Evolutionary conservation across 192 early-diverging fungal genomes (phyloP).

Genomic region (Spizellomyces punctatus): DNA sequence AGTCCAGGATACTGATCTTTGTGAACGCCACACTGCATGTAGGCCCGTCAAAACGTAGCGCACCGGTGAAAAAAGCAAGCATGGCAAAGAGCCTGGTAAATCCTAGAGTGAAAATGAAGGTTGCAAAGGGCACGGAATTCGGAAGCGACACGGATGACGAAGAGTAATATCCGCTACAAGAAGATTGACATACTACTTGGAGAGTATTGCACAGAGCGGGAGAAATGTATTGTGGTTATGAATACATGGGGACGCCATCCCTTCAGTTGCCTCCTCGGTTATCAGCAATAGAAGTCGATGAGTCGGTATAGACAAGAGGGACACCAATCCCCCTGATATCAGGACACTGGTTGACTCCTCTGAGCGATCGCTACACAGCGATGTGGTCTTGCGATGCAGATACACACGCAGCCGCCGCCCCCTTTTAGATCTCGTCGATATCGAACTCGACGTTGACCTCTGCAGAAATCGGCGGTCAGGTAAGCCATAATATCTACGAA

Average conservation of each 20-base stretch:
- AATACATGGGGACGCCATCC: not conserved
- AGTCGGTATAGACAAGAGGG: not conserved
- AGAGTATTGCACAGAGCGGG: not conserved
- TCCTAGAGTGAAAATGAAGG: not conserved
- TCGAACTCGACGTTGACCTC: constrained; percentile 88
- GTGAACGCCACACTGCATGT: too few relatives aligned
- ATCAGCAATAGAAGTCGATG: too few relatives aligned
- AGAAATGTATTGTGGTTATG: not conserved
- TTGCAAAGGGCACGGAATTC: not conserved
- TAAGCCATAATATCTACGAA: not conserved
- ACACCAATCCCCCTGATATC: not conserved
- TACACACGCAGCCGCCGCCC: not conserved
- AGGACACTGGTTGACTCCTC: not conserved
- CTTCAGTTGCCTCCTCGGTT: too few relatives aligned
- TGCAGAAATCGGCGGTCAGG: constrained; percentile 22
- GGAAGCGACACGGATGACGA: not conserved
- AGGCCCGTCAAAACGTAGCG: too few relatives aligned
- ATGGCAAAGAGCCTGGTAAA: not conserved
- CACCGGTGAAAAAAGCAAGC: not conserved
- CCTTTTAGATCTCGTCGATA: constrained; percentile 77
- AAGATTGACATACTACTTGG: not conserved
- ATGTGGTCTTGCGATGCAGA: not conserved
- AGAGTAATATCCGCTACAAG: not conserved
- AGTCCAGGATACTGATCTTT: too few relatives aligned
- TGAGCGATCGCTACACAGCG: not conserved